Conservation (phyloP, 108 stramenopile genomes). For the Ochromonas danica region DNA sequence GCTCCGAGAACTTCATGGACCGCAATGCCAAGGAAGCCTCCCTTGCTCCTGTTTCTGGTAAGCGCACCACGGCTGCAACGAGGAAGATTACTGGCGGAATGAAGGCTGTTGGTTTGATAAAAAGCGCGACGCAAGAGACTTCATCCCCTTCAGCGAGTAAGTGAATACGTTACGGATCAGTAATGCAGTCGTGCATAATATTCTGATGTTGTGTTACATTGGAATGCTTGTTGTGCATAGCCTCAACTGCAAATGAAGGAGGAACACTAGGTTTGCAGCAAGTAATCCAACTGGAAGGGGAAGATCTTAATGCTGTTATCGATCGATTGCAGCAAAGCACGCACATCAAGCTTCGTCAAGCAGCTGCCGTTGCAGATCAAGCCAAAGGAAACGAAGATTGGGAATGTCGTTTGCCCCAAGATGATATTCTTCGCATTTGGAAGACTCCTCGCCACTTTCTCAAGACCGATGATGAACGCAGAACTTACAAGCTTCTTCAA, state of each 20-base stretch:
- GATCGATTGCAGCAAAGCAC: background rate
- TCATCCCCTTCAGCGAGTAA: background rate
- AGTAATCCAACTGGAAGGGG: background rate
- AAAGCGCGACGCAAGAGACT: background rate
- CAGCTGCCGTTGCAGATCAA: background rate
- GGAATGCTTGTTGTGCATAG: too few relatives aligned
- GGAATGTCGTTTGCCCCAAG: conserved; percentile 39
- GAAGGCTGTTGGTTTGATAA: background rate
- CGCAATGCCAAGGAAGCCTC: background rate
- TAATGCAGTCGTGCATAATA: too few relatives aligned
- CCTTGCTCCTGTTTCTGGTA: too few relatives aligned
- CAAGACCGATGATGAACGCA: conserved; percentile 44
- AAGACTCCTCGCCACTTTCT: background rate
- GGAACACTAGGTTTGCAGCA: too few relatives aligned
- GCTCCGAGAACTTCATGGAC: conserved; percentile 29
- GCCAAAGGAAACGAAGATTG: conserved; percentile 21
- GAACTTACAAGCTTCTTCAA: conserved; percentile 43
- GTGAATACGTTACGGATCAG: too few relatives aligned
- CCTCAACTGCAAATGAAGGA: too few relatives aligned
- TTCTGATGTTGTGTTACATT: too few relatives aligned
- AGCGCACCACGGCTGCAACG: background rate
- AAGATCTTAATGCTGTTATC: background rate
- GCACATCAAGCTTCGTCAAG: background rate
- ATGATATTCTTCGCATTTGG: conserved; percentile 51
- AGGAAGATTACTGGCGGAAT: background rate